phyloP scores from a whole-genome alignment of 768 basidiomycete species.

The Podaxis sp. region DNA sequence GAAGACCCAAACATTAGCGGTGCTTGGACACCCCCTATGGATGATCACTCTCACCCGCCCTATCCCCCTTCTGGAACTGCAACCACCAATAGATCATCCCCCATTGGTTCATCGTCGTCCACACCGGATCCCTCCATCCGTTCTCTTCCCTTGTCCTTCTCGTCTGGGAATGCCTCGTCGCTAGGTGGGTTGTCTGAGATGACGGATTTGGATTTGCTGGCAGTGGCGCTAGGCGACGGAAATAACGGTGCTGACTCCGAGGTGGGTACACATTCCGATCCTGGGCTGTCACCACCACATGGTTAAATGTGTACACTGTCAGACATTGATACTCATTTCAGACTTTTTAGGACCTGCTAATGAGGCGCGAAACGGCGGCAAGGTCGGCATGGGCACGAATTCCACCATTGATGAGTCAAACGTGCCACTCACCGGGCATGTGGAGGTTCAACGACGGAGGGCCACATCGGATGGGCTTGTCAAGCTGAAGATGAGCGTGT shows the following conservation, averaged over 20 bases:
- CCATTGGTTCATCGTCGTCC: background rate
- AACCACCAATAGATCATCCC: background rate
- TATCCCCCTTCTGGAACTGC: background rate
- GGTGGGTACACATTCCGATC: conserved; percentile 6
- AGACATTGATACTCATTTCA: conserved; percentile 12
- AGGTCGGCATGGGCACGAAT: conserved; percentile 4
- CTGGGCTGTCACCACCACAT: background rate
- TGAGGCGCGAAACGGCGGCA: conserved; percentile 3
- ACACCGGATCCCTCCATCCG: conserved; percentile 10
- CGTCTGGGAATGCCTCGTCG: conserved; percentile 9
- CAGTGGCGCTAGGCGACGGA: background rate
- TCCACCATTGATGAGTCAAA: conserved; percentile 17
- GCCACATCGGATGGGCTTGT: conserved; percentile 59
- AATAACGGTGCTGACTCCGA: background rate
- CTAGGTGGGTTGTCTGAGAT: conserved; percentile 7
- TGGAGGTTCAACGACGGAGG: conserved; percentile 58
- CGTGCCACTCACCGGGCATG: conserved; percentile 33
- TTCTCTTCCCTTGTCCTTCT: conserved; percentile 14
- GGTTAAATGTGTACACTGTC: conserved; percentile 2
- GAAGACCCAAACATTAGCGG: conserved; percentile 11
- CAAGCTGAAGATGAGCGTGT: conserved; percentile 63
- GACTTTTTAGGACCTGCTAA: conserved; percentile 11
- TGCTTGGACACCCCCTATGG: conserved; percentile 10
- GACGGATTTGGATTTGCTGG: conserved; percentile 2
- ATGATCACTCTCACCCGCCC: conserved; percentile 15